These are phyloP conservation scores for Magnaporthales sp. DNA, from an alignment of 2,329 filamentous ascomycete species.

Conservation along the genomic window DNA sequence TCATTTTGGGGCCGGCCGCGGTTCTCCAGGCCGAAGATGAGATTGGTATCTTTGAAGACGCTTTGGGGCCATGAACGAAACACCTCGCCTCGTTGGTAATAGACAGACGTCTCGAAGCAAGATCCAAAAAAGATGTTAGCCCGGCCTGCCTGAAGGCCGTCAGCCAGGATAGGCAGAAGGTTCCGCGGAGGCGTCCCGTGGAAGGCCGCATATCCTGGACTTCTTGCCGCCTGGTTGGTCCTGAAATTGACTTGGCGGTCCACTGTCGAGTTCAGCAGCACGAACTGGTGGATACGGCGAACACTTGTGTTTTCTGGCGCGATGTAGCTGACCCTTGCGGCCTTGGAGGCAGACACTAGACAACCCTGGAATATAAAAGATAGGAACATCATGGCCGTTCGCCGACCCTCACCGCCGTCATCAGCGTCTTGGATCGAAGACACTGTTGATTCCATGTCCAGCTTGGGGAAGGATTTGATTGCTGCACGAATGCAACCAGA, in stretches of 20 bases:
- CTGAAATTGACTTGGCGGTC: background rate
- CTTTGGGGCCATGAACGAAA: background rate
- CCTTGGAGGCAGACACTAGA: background rate
- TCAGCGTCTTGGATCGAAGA: background rate
- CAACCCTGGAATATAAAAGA: background rate
- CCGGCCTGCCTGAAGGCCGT: background rate
- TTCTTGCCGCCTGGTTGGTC: too few relatives aligned
- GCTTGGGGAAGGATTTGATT: background rate
- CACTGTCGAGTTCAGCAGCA: background rate
- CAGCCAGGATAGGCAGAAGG: background rate
- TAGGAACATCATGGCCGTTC: too few relatives aligned
- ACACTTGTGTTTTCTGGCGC: background rate
- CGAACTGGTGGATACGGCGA: background rate
- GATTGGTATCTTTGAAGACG: background rate
- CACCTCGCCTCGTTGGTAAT: background rate
- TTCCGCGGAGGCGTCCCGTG: background rate
- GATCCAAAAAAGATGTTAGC: background rate
- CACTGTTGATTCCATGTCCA: background rate
- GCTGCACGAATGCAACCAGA: too few relatives aligned
- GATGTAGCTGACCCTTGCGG: background rate
- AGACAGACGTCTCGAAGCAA: background rate
- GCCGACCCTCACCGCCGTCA: background rate
- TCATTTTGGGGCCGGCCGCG: background rate
- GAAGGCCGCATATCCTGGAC: background rate
- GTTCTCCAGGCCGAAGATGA: background rate